Conservation (phyloP, 2,329 filamentous ascomycete species). For the Cryphonectria radicalis region DNA sequence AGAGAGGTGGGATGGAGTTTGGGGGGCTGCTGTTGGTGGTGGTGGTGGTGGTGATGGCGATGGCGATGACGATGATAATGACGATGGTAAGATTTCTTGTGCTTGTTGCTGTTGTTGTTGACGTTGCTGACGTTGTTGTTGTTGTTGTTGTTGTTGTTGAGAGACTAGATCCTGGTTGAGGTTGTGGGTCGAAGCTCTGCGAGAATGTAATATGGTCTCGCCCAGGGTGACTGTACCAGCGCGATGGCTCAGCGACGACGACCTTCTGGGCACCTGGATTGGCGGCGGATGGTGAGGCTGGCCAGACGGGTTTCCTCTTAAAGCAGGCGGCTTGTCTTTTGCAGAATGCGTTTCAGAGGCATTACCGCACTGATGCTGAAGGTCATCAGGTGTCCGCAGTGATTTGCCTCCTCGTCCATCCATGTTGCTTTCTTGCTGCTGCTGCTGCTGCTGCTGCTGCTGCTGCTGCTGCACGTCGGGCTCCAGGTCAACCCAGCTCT, state of each 20-base stretch:
- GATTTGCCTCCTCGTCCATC: background rate
- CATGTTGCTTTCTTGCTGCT: background rate
- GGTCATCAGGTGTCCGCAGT: background rate
- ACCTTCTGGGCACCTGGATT: slow-evolving; percentile 25
- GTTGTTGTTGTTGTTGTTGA: background rate
- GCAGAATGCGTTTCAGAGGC: background rate
- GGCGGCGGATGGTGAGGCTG: background rate
- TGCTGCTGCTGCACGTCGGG: slow-evolving; percentile 25
- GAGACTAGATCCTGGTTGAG: background rate
- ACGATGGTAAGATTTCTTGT: background rate
- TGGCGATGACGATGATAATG: background rate
- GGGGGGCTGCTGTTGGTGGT: background rate
- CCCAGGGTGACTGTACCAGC: slow-evolving; percentile 14
- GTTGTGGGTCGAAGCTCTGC: slow-evolving; percentile 8
- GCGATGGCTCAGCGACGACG: slow-evolving; percentile 30
- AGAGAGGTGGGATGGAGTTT: background rate
- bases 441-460: background rate
- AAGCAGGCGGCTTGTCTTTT: background rate
- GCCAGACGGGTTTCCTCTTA: background rate
- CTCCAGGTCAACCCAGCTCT: slow-evolving; percentile 36
- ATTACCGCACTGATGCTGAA: slow-evolving; percentile 3
- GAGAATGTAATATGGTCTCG: slow-evolving; percentile 15
- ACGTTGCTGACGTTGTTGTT: no score
- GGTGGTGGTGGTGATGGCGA: background rate
- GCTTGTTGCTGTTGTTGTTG: background rate